Evolutionary conservation across 352 stramenopile species (phyloP).

Genomic region (Blastocystis sp.): DNA sequence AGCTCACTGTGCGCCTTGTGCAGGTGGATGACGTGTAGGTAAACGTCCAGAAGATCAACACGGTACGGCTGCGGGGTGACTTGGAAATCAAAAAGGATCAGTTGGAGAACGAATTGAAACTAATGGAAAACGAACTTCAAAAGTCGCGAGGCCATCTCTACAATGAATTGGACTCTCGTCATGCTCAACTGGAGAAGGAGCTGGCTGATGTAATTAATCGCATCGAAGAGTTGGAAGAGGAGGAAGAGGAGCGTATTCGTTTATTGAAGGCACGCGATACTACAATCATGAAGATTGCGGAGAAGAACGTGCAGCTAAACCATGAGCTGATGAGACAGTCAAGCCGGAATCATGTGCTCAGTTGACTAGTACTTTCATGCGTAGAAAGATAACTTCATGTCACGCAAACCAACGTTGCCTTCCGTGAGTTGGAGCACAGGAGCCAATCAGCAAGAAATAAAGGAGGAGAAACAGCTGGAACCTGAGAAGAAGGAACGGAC

Average conservation of each 20-base stretch:
- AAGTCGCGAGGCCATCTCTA: conserved; percentile 5
- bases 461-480: not conserved
- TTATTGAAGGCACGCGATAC: conserved; percentile 6
- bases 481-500: not conserved
- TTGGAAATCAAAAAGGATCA: conserved; percentile 36
- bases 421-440: conserved; percentile 36
- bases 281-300: not conserved
- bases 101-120: conserved; percentile 24
- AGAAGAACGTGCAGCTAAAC: conserved; percentile 15
- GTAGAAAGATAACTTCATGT: conserved; percentile 58
- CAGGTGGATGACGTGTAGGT: not conserved
- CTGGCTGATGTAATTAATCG: conserved; percentile 19
- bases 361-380: not conserved
- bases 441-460: not conserved
- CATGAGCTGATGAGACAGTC: conserved; percentile 20
- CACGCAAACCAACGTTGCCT: conserved; percentile 14
- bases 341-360: not conserved
- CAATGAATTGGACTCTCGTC: not conserved
- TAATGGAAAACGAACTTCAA: not conserved
- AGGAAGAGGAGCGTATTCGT: conserved; percentile 29
- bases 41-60: conserved; percentile 30
- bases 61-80: conserved; percentile 10
- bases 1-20: not conserved
- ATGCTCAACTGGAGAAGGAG: conserved; percentile 26
- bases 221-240: conserved; percentile 25